Percentiles rank a stretch among this genome's conserved stretches.
Conservation (phyloP, 1,284 basidiomycete species). For the Cutaneotrichosporon sp. region DNA sequence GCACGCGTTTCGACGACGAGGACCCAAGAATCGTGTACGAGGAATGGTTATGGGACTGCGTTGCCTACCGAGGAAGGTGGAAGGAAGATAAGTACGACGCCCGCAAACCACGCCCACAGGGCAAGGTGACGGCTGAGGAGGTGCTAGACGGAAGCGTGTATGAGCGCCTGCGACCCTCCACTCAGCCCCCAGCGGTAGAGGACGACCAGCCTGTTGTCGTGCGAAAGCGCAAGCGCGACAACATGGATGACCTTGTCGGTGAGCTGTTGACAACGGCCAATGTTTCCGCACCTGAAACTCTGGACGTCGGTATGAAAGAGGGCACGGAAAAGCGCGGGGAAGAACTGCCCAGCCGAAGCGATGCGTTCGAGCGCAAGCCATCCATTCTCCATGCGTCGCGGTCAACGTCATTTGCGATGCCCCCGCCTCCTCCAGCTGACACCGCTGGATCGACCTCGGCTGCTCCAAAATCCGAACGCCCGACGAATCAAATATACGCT, state of each 20-base stretch:
- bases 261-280: conserved; percentile 32
- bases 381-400: conserved; percentile 36
- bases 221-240: conserved; percentile 30
- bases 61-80: conserved; percentile 40
- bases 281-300: not conserved
- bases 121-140: conserved; percentile 26
- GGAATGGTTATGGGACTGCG: conserved; percentile 50
- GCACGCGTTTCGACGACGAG: conserved; percentile 26
- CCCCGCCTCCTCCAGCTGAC: no score
- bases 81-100: conserved; percentile 45
- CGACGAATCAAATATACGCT: conserved; percentile 23
- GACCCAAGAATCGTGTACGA: conserved; percentile 43
- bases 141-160: conserved; percentile 28
- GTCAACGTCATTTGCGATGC: conserved; percentile 24
- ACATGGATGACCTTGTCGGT: conserved; percentile 29
- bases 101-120: conserved; percentile 29
- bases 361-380: conserved; percentile 21
- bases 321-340: not conserved
- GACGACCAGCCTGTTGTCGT: conserved; percentile 31
- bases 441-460: no score
- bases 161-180: conserved; percentile 6
- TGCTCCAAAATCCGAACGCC: conserved; percentile 5
- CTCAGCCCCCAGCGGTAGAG: conserved; percentile 18
- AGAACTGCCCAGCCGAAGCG: not conserved
- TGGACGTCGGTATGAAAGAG: conserved; percentile 13